Percentiles rank a stretch among this genome's conserved stretches.
phyloP scores from a whole-genome alignment of 2,329 filamentous ascomycete species.

The Cladosporium sp. region DNA sequence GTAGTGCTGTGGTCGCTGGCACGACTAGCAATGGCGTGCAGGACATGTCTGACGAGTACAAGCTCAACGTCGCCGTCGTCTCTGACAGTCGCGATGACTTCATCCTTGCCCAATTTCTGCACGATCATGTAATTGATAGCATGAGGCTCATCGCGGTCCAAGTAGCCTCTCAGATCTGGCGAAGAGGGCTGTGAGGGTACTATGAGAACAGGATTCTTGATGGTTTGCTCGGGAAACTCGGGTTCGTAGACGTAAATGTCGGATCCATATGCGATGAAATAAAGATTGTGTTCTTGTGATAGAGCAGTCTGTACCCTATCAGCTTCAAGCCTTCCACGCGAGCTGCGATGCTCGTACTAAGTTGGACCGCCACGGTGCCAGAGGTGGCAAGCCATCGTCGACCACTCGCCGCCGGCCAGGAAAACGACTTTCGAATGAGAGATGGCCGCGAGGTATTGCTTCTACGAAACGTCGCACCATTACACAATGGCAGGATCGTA shows the following conservation, averaged over 20 bases:
- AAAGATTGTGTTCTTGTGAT: conserved; percentile 45
- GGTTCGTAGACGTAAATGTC: conserved; percentile 42
- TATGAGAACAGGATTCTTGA: conserved; percentile 36
- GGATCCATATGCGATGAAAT: conserved; percentile 42
- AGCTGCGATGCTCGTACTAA: not conserved
- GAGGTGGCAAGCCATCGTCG: conserved; percentile 15
- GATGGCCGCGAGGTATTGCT: conserved; percentile 17
- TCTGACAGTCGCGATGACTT: conserved; percentile 50
- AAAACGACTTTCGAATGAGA: conserved; percentile 23
- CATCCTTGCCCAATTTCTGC: conserved; percentile 42
- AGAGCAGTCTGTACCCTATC: conserved; percentile 37
- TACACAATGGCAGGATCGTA: not conserved
- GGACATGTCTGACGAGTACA: conserved; percentile 35
- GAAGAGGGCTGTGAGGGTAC: conserved; percentile 36
- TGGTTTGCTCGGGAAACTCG: conserved; percentile 38
- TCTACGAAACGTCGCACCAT: conserved; percentile 10
- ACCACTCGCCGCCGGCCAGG: conserved; percentile 19
- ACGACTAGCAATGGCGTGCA: conserved; percentile 30
- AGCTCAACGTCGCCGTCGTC: conserved; percentile 54
- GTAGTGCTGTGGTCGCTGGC: not conserved
- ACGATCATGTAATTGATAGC: conserved; percentile 43
- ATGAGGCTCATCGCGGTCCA: conserved; percentile 38
- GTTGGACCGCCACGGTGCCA: conserved; percentile 9
- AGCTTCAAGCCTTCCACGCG: not conserved
- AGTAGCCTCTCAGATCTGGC: conserved; percentile 26